phyloP scores from a whole-genome alignment of 768 basidiomycete genomes.

The Vararia minispora region DNA sequence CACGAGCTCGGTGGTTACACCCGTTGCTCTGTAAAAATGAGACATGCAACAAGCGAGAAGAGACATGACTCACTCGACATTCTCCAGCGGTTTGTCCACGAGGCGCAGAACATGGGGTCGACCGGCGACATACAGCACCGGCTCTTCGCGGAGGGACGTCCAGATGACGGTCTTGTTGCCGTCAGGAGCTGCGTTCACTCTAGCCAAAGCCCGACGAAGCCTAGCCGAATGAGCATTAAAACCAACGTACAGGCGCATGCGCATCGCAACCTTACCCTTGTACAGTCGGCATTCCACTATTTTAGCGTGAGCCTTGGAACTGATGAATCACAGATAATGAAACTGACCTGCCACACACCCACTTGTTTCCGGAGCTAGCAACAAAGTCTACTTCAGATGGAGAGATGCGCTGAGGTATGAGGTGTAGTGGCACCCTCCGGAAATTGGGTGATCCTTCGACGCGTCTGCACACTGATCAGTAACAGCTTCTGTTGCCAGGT shows the following conservation, averaged over 20 bases:
- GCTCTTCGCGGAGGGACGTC: conserved; percentile 96
- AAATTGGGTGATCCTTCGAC: conserved; percentile 95
- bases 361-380: conserved; percentile 34
- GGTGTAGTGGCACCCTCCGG: conserved; percentile 53
- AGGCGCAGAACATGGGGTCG: conserved; percentile 86
- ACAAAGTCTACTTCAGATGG: conserved; percentile 26
- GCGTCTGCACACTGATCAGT: conserved; percentile 32
- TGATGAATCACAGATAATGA: neutral
- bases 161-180: conserved; percentile 73
- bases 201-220: conserved; percentile 61
- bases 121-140: conserved; percentile 83
- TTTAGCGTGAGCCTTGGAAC: conserved; percentile 11
- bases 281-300: conserved; percentile 89
- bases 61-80: conserved; percentile 65
- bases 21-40: conserved; percentile 59
- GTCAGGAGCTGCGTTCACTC: conserved; percentile 73
- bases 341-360: conserved; percentile 67
- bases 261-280: conserved; percentile 49
- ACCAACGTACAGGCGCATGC: neutral
- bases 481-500: neutral
- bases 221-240: conserved; percentile 25
- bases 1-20: conserved; percentile 81
- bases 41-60: neutral
- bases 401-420: conserved; percentile 17
- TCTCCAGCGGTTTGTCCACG: conserved; percentile 80